Evolutionary conservation across 495 filamentous ascomycete species (phyloP).

Genomic region (Pyronema omphalodes): DNA sequence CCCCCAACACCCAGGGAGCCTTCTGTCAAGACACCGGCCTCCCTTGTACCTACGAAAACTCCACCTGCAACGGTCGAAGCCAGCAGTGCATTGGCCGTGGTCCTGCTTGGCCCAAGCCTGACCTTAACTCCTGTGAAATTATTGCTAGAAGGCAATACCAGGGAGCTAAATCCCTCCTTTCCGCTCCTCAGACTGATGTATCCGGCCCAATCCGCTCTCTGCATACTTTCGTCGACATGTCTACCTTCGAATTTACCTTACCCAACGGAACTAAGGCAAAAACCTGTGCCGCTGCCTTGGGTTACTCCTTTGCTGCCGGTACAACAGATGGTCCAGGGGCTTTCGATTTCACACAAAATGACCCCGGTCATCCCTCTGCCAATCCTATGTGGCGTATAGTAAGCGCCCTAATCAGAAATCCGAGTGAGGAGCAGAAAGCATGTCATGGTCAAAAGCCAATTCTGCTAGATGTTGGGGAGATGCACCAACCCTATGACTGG

Average conservation of each 20-base stretch:
- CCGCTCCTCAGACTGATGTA: constrained; percentile 31
- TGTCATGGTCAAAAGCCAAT: constrained; percentile 82
- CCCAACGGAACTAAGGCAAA: constrained; percentile 51
- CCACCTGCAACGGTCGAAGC: constrained; percentile 58
- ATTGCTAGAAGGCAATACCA: constrained; percentile 57
- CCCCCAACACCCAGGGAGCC: constrained; percentile 71
- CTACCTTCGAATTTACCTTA: constrained; percentile 45
- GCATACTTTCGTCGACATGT: constrained; percentile 51
- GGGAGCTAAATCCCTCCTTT: constrained; percentile 46
- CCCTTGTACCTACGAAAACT: constrained; percentile 54
- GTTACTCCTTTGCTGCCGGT: constrained; percentile 85
- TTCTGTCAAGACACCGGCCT: constrained; percentile 63
- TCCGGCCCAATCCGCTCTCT: constrained; percentile 46
- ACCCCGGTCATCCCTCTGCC: constrained; percentile 43
- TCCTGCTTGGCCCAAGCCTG: constrained; percentile 52
- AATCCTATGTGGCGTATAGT: constrained; percentile 72
- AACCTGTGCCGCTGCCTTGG: constrained; percentile 83
- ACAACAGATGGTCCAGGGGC: constrained; percentile 85
- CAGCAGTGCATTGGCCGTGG: constrained; percentile 73
- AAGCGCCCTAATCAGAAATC: constrained; percentile 49
- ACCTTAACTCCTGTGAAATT: constrained; percentile 66
- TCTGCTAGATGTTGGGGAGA: constrained; percentile 73
- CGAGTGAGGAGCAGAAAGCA: constrained; percentile 47
- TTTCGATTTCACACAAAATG: constrained; percentile 88
- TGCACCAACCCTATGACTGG: constrained; percentile 68